These are phyloP conservation scores for Brassica juncea DNA, from an alignment of 345 rosid genomes.

Conservation along the genomic window DNA sequence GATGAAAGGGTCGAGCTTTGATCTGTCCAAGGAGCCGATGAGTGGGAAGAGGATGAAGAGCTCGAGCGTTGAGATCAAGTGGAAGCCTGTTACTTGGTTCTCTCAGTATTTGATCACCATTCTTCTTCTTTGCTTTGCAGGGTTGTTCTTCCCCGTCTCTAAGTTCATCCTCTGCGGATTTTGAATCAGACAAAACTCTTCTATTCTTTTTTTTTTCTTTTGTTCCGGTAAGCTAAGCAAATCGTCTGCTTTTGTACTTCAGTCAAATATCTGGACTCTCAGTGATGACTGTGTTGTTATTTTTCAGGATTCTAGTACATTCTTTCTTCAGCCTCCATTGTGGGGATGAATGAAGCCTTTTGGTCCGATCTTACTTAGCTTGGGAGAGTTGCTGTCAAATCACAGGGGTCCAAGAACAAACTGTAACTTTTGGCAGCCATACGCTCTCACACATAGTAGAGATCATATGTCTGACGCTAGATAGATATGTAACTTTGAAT, in stretches of 20 bases:
- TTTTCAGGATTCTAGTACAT: conserved; percentile 23
- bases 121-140: conserved; percentile 68
- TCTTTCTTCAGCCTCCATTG: conserved; percentile 32
- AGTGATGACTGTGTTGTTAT: background rate
- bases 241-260: background rate
- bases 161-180: conserved; percentile 70
- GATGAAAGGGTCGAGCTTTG: conserved; percentile 93
- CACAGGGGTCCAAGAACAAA: conserved; percentile 30
- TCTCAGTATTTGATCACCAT: conserved; percentile 63
- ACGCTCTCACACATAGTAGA: conserved; percentile 6
- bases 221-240: conserved; percentile 28
- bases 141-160: conserved; percentile 60
- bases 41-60: conserved; percentile 86
- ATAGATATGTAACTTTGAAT: conserved; percentile 15
- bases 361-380: conserved; percentile 47
- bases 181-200: conserved; percentile 13
- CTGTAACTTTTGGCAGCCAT: conserved; percentile 22
- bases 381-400: conserved; percentile 17
- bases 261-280: background rate
- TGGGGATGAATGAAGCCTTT: conserved; percentile 67
- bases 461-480: conserved; percentile 9
- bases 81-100: conserved; percentile 88
- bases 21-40: conserved; percentile 81
- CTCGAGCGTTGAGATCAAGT: conserved; percentile 90
- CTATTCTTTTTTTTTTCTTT: background rate